Conservation (phyloP, 192 early-diverging fungal genomes). For the Helicostylum pulchrum region DNA sequence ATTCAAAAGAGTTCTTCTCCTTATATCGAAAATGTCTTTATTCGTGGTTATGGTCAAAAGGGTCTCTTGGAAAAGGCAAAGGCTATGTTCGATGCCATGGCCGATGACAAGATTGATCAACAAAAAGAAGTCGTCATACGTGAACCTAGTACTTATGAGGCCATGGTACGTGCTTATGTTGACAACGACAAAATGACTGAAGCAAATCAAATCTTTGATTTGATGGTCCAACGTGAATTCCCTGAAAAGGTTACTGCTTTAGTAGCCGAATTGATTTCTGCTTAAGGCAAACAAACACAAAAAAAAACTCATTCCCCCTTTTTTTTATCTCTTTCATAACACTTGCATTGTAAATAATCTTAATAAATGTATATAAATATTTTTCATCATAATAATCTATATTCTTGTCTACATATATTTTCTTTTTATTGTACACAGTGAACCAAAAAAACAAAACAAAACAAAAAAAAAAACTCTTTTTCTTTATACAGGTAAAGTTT, state of each 20-base stretch:
- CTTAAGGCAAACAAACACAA: background rate
- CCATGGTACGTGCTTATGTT: slow-evolving; percentile 53
- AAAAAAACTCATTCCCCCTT: background rate
- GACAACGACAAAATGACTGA: slow-evolving; percentile 39
- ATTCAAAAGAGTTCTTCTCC: slow-evolving; percentile 42
- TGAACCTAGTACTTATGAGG: slow-evolving; percentile 59
- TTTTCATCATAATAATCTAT: background rate
- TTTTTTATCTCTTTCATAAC: background rate
- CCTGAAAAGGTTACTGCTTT: slow-evolving; percentile 38
- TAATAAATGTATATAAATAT: background rate
- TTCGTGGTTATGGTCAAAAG: slow-evolving; percentile 50
- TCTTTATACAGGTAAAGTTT: slow-evolving; percentile 14
- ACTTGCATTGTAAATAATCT: too few species aligned
- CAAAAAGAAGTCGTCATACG: slow-evolving; percentile 33
- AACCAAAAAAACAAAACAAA: too few species aligned
- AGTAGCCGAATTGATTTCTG: slow-evolving; percentile 30
- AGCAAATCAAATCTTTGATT: slow-evolving; percentile 35
- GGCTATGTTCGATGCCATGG: slow-evolving; percentile 47
- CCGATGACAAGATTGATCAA: slow-evolving; percentile 35
- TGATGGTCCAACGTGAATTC: slow-evolving; percentile 39
- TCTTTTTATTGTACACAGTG: background rate
- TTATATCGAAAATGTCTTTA: slow-evolving; percentile 59
- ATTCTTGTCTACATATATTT: background rate
- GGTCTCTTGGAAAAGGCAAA: slow-evolving; percentile 40
- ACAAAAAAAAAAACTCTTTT: background rate